Evolutionary conservation across 2,329 filamentous ascomycete genomes (phyloP), one percentile per base, ranked within the genome.

Genomic region (Claviceps spartinae): DNA sequence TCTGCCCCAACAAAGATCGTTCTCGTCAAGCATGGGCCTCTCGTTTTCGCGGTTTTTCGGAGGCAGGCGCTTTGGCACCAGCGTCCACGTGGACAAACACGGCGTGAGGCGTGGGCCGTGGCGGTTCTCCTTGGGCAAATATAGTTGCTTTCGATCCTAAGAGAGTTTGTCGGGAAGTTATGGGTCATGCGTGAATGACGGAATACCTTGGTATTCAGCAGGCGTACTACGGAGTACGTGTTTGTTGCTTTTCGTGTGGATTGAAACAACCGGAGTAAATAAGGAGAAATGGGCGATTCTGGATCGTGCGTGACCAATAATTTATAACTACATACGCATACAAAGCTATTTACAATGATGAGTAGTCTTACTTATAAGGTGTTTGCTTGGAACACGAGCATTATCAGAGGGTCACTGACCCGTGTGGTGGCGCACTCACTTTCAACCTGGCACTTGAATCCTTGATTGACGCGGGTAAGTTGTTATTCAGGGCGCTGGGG

Each of bases 31-130:
- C 40, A 77, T 76, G 73, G 71, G 69, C 53, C 62, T 77, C 52
- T 73, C 72, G 62, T 76, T 70, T 59, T 63, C 63, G 51, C 76
- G 73, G 58, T 61, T 63, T 48, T 50, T 77, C 56, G 75, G 75
- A 56, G 68, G 69, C 50, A 69, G 69, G 37, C 73, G 73, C 58
- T 71, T 76, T 56, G 75, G 75, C 56, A 76, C 75, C 37, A 75
- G 65, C 59, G 63, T 78, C 50, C 65, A 67, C 37, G 71, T 70
- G 20, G 67, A 72, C 60, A 67, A 66, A 11, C 63, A 73, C 55
- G 75, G 74, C 46, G 63, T 76, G 7, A 71, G 67, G 48, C 69
- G 72, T 11, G 75, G 74, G 2, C 72, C 73, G 3, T 77, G 73
- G 72, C 66, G 74, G 44, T 72, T 77, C 60, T 71, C 70, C 48